Conservation (phyloP, 371 early-diverging fungal genomes). For the Nematocida sp. region DNA sequence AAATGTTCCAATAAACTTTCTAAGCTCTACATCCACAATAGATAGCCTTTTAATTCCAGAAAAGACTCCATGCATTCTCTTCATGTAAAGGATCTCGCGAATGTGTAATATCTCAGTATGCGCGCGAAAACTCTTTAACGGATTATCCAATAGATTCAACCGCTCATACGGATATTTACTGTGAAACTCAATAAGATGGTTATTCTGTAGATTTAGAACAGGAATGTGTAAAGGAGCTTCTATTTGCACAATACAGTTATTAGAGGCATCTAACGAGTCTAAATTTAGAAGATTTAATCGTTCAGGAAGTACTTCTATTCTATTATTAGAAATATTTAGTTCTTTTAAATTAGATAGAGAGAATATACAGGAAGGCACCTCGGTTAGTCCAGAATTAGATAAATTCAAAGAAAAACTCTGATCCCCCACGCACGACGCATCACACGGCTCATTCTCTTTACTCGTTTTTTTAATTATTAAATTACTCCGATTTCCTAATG, state of each 20-base stretch:
- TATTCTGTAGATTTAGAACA: conserved; percentile 28
- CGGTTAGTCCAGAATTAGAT: conserved; percentile 28
- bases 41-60: conserved; percentile 13
- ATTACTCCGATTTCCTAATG: not conserved
- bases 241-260: conserved; percentile 20
- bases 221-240: conserved; percentile 13
- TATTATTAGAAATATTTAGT: conserved; percentile 38
- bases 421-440: not conserved
- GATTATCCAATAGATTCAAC: conserved; percentile 44
- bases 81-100: conserved; percentile 1
- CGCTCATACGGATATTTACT: conserved; percentile 9
- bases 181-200: conserved; percentile 22
- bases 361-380: conserved; percentile 19
- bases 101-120: conserved; percentile 19
- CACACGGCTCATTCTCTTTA: not conserved
- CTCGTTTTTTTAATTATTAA: not conserved
- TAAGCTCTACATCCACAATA: conserved; percentile 39
- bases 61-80: conserved; percentile 4
- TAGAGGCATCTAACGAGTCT: conserved; percentile 31
- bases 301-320: conserved; percentile 4
- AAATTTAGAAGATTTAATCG: conserved; percentile 11
- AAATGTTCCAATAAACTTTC: conserved; percentile 42
- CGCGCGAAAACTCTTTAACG: conserved; percentile 18
- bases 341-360: conserved; percentile 3
- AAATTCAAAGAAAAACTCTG: conserved; percentile 29